Base-by-base conservation (phyloP, 2,329 filamentous ascomycete species). In the Torrubiellomyces zombiae region DNA sequence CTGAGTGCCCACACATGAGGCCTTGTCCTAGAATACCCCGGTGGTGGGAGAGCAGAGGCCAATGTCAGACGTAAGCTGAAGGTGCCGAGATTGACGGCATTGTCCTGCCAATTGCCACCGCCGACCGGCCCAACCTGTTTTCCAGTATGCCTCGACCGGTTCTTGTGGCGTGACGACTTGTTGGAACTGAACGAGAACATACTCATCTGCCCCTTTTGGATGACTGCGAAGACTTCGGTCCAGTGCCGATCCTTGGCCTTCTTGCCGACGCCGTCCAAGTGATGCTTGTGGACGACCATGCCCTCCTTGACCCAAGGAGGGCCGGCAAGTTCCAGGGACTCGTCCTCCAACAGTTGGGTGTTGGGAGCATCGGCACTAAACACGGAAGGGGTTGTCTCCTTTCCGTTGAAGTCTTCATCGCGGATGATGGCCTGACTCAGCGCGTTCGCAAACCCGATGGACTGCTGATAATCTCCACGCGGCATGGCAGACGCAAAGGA, bases 231-330 rank as follows among this genome's bases (percentile, higher is more conserved):
- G 28, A 85, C 85, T 43, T 95, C 85, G 30, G 64, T 75, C 89
- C 89, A 98, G 39, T 85, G 86, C 19, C 89, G 69, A 40, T 95
- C 86, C 52, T 86, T 94, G 32, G 85, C 78, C 47, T 82, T 80
- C 56, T 89, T 93, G 37, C 92, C 85, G 18, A 82, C 63, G 4
- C 80, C 73, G 45, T 95, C 86, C 4, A 95, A 64, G 43, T 95
- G 86, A 47, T 94, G 86, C 51, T 95, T 95, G 56, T 98, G 86
- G 38, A 86, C 86, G 12, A 95, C 61, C 38, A 91, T 81, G 33
- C 89, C 89, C 51, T 98, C 89, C 53, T 98, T 98, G 15, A 91
- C 76, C 89, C 89, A 98, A 0, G 89, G 89, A n/a, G 89, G 81
- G 14, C 89, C 89, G 8, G 78, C 73, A 19, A 98, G 70, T 43